Evolutionary conservation across 1,139 yeast genomes (phyloP).

Genomic region (Saccharomyces hybrid): DNA sequence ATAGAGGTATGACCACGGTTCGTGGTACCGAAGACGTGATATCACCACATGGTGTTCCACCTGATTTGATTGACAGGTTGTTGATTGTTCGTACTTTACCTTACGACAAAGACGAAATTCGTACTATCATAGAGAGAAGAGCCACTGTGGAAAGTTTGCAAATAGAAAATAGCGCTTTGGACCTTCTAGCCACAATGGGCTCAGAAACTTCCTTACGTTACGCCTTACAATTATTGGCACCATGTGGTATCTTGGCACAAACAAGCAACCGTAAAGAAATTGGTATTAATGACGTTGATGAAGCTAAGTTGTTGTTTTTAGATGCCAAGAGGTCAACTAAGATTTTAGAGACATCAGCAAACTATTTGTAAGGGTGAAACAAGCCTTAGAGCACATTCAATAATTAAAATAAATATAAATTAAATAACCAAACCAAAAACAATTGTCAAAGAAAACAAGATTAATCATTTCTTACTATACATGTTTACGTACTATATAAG

Average conservation of each 20-base stretch:
- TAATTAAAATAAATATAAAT: background rate
- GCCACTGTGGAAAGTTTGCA: conserved; percentile 67
- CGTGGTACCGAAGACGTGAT: conserved; percentile 84
- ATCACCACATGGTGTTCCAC: conserved; percentile 95
- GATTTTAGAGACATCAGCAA: conserved; percentile 46
- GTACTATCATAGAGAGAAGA: conserved; percentile 73
- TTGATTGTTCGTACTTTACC: conserved; percentile 88
- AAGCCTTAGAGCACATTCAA: background rate
- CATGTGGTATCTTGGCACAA: conserved; percentile 76
- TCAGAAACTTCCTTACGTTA: conserved; percentile 75
- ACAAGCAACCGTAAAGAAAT: conserved; percentile 69
- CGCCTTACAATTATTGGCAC: conserved; percentile 82
- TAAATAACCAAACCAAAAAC: background rate
- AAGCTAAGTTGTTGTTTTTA: conserved; percentile 75
- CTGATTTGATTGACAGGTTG: conserved; percentile 85
- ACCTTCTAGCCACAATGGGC: conserved; percentile 65
- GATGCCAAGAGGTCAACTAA: conserved; percentile 83
- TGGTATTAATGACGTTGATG: conserved; percentile 65
- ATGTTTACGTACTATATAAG: background rate
- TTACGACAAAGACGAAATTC: conserved; percentile 74
- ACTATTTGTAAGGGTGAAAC: conserved; percentile 21
- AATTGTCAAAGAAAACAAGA: background rate
- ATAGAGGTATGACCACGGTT: conserved; percentile 85
- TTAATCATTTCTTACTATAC: background rate
- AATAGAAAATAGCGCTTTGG: conserved; percentile 59